Evolutionary conservation across 352 stramenopile species (phyloP), one percentile per base, ranked within the genome.

Genomic region (Phytophthora palmivora): DNA sequence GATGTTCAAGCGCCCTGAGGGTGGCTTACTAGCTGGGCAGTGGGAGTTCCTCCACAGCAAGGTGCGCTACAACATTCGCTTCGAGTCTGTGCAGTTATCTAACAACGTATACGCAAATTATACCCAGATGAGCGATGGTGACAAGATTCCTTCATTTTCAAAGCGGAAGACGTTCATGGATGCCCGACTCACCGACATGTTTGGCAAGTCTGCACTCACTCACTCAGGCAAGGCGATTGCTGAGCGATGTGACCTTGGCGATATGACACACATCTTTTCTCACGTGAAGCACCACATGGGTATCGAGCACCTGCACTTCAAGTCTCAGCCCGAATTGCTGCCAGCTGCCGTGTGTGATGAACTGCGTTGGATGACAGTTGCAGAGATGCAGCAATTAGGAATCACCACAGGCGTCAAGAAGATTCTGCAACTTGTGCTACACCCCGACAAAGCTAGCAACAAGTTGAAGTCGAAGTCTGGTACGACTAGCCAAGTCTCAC

Each of bases 281-380:
- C 89, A 97, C 39, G 78, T 96, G 11, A 94, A 93, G 74, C 89
- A 97, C 34, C 78, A 95, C 71, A 97, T 97, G 89, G 84, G 88
- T 49, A 73, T 97, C 24, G 86, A 96, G 62, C 84, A 94, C 50
- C 9, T 96, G 18, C 84, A 93, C 57, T 88, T 93, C 41, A 46
- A 61, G 6, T 48, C 45, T 9, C 43, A 65, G 21, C 79, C 74
- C 5, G 33, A 56, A 7, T n/a, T 74, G 11, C 34, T 67, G 34
- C 22, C 38, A 41, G n/a, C 15, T 24, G 43, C 34, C 52, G 41
- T 58, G 18, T 62, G 59, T 19, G 45, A 61, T 39, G 48, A 57
- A 8, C 16, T 88, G 38, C 76, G 72, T 4, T 97, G 89, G 89
- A 91, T 96, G 81, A 92, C 73, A n/a, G 26, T 72, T 2, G 39